These are phyloP conservation scores for Yamadazyma diospyri DNA, from an alignment of 1,139 yeast genomes.

Conservation along the genomic window DNA sequence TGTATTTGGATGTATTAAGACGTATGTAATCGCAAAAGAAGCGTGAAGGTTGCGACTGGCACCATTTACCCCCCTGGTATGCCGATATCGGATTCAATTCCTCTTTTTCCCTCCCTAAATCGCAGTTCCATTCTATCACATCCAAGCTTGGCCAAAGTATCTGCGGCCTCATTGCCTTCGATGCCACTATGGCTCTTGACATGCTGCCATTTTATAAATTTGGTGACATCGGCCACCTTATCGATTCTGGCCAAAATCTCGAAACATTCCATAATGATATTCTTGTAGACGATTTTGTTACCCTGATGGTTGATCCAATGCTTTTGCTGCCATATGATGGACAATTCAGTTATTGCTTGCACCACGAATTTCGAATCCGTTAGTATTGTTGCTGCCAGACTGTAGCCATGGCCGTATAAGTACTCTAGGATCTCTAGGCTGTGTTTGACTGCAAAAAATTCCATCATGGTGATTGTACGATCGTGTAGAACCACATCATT, in stretches of 20 bases:
- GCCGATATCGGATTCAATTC: too few species aligned
- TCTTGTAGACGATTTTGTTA: conserved; percentile 47
- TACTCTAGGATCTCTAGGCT: conserved; percentile 6
- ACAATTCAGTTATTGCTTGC: conserved; percentile 50
- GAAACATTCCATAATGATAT: conserved; percentile 38
- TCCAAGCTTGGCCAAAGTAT: conserved; percentile 64
- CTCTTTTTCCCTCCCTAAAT: not conserved
- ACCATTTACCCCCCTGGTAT: too few species aligned
- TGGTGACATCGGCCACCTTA: not conserved
- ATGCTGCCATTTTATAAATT: conserved; percentile 44
- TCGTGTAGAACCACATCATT: not conserved
- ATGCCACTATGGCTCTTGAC: conserved; percentile 73
- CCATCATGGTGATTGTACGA: conserved; percentile 76
- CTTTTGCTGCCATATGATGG: conserved; percentile 47
- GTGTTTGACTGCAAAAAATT: conserved; percentile 59
- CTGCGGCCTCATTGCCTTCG: conserved; percentile 76
- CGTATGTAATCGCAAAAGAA: too few species aligned
- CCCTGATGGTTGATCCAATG: conserved; percentile 52
- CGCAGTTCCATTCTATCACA: conserved; percentile 28
- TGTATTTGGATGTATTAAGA: too few species aligned
- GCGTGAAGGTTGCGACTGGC: too few species aligned
- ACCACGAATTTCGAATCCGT: conserved; percentile 62
- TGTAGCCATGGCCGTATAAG: not conserved
- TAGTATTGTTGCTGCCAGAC: conserved; percentile 21
- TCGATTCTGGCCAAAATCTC: conserved; percentile 27